phyloP scores from a whole-genome alignment of 1,284 basidiomycete species.

The Papiliotrema flavescens region DNA sequence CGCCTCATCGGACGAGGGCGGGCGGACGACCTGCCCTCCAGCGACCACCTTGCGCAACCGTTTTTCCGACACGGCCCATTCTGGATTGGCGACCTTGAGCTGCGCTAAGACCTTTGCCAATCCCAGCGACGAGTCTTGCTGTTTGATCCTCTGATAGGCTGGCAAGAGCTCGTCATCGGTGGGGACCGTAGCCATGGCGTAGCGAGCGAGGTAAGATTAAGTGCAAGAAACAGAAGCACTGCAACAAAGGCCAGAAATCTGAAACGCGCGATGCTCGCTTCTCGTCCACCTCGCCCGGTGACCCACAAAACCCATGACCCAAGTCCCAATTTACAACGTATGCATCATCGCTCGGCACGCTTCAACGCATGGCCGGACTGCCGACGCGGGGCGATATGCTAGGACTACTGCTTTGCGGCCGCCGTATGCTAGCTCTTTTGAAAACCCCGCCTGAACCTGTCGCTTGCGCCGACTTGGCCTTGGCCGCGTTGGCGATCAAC shows the following conservation, averaged over 20 bases:
- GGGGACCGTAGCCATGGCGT: slow-evolving; percentile 4
- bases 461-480: slow-evolving; percentile 39
- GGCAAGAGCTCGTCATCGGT: slow-evolving; percentile 54
- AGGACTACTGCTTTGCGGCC: slow-evolving; percentile 14
- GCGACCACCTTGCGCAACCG: slow-evolving; percentile 63
- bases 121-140: slow-evolving; percentile 62
- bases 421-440: slow-evolving; percentile 18
- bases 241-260: background rate
- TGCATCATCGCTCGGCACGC: no score
- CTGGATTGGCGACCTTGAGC: slow-evolving; percentile 58
- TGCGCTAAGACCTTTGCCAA: slow-evolving; percentile 65
- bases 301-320: background rate
- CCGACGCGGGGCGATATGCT: slow-evolving; percentile 10
- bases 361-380: slow-evolving; percentile 13
- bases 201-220: background rate
- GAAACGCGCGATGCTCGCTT: background rate
- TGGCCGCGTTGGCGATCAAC: slow-evolving; percentile 48
- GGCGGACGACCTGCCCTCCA: no score
- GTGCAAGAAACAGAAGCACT: background rate
- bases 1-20: slow-evolving; percentile 24
- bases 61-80: slow-evolving; percentile 77
- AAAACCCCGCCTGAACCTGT: slow-evolving; percentile 37
- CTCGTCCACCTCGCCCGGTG: no score
- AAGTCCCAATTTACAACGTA: no score
- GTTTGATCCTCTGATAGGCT: slow-evolving; percentile 51